phyloP scores from a whole-genome alignment of 805 yeast species.

The Helenozyma baotianmanensis region DNA sequence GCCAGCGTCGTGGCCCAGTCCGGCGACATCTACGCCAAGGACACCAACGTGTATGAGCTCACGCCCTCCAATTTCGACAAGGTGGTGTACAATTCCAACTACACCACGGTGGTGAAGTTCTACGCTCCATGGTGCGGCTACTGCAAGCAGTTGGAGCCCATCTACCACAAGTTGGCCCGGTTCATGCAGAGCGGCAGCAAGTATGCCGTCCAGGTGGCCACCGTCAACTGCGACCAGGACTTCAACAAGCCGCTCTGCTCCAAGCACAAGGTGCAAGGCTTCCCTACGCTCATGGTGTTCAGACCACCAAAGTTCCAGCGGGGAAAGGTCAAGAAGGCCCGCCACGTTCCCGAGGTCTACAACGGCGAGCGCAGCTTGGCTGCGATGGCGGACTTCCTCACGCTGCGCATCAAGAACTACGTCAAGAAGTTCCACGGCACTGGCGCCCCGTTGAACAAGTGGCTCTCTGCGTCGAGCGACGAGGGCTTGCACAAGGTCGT shows the following conservation, averaged over 20 bases:
- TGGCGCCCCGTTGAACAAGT: conserved; percentile 19
- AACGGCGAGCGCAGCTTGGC: conserved; percentile 57
- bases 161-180: conserved; percentile 60
- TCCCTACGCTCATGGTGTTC: conserved; percentile 78
- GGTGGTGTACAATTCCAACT: conserved; percentile 64
- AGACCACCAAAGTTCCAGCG: conserved; percentile 67
- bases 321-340: conserved; percentile 14
- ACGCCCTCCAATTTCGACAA: conserved; percentile 56
- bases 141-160: conserved; percentile 68
- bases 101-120: conserved; percentile 80
- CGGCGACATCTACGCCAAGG: conserved; percentile 32
- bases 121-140: conserved; percentile 99
- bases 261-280: conserved; percentile 63
- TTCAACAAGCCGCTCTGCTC: conserved; percentile 67
- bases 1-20: too few species aligned
- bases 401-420: conserved; percentile 61
- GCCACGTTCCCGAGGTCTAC: conserved; percentile 54
- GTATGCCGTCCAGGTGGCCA: conserved; percentile 59
- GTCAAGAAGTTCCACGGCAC: conserved; percentile 45
- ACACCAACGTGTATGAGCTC: conserved; percentile 51
- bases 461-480: conserved; percentile 21
- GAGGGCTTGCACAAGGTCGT: conserved; percentile 40
- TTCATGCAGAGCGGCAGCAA: conserved; percentile 44
- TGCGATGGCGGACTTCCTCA: conserved; percentile 50
- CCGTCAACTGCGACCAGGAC: conserved; percentile 80